These are phyloP conservation scores for Sporothrix sp. DNA, from an alignment of 2,329 filamentous ascomycete genomes.

Conservation along the genomic window DNA sequence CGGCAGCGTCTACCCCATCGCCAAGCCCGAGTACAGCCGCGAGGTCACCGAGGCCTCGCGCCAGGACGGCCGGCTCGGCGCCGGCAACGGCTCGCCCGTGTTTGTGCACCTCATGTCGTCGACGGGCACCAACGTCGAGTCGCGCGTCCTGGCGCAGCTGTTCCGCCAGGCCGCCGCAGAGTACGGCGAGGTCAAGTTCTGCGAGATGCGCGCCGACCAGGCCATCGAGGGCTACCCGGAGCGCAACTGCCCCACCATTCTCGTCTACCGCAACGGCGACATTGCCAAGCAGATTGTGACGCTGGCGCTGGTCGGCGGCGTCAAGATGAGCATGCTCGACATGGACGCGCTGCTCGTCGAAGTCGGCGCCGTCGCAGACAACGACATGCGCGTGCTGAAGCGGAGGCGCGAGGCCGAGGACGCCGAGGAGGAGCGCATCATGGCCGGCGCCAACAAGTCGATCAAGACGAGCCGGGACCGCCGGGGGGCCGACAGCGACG, in stretches of 20 bases:
- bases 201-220: conserved; percentile 82
- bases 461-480: conserved; percentile 19
- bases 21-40: conserved; percentile 85
- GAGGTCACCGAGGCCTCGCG: conserved; percentile 88
- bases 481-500: conserved; percentile 21
- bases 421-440: conserved; percentile 47
- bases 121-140: conserved; percentile 72
- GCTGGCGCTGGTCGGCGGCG: conserved; percentile 65
- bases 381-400: conserved; percentile 67
- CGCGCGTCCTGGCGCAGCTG: conserved; percentile 69
- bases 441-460: conserved; percentile 33
- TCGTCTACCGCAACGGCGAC: conserved; percentile 87
- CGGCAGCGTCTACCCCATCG: conserved; percentile 84
- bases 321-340: conserved; percentile 59
- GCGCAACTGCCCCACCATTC: conserved; percentile 83
- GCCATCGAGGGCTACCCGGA: conserved; percentile 97
- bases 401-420: conserved; percentile 50
- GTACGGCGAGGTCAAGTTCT: conserved; percentile 95
- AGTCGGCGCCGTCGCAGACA: conserved; percentile 66
- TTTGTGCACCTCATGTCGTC: conserved; percentile 77
- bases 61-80: background rate
- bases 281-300: conserved; percentile 92
- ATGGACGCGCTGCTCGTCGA: conserved; percentile 75
- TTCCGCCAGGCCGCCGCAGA: conserved; percentile 77
- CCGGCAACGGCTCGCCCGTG: conserved; percentile 30